A percentile compares a stretch with the other conserved stretches of the same genome.
These are phyloP conservation scores for Olyra latifolia DNA, from an alignment of 176 grass and related monocot genomes.

Conservation along the genomic window DNA sequence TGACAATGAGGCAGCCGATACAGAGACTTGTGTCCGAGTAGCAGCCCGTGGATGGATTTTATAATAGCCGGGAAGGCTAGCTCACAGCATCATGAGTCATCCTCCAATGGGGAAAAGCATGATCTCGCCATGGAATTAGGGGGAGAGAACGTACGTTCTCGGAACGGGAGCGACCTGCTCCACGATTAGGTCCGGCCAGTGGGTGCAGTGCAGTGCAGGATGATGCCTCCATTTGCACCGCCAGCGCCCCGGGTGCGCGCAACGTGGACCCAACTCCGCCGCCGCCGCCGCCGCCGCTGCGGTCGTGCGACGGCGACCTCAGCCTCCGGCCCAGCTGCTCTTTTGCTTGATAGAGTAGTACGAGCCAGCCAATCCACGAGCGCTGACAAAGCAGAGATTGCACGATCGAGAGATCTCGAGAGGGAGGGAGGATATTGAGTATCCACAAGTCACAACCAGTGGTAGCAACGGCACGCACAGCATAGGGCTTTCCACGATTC, in stretches of 20 bases:
- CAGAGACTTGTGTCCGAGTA: slow-evolving; percentile 12
- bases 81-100: slow-evolving; percentile 13
- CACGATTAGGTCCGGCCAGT: slow-evolving; percentile 25
- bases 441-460: not conserved
- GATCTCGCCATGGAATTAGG: slow-evolving; percentile 49
- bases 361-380: slow-evolving; percentile 3
- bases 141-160: slow-evolving; percentile 2
- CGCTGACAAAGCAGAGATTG: not conserved
- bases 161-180: not conserved
- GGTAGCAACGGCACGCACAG: not conserved
- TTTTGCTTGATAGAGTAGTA: not conserved
- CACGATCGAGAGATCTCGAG: too few species aligned
- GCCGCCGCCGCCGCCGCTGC: slow-evolving; percentile 10
- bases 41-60: slow-evolving; percentile 16
- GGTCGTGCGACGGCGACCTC: slow-evolving; percentile 25
- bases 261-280: slow-evolving; percentile 43
- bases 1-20: slow-evolving; percentile 2
- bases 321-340: slow-evolving; percentile 3
- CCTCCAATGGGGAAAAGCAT: slow-evolving; percentile 37
- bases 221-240: slow-evolving; percentile 42
- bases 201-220: slow-evolving; percentile 27
- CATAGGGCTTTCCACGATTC: not conserved
- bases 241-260: slow-evolving; percentile 30
- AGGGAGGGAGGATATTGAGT: not conserved
- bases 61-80: slow-evolving; percentile 25